phyloP scores from a whole-genome alignment of 164 flowering plant genomes.

The Pachysandra terminalis region DNA sequence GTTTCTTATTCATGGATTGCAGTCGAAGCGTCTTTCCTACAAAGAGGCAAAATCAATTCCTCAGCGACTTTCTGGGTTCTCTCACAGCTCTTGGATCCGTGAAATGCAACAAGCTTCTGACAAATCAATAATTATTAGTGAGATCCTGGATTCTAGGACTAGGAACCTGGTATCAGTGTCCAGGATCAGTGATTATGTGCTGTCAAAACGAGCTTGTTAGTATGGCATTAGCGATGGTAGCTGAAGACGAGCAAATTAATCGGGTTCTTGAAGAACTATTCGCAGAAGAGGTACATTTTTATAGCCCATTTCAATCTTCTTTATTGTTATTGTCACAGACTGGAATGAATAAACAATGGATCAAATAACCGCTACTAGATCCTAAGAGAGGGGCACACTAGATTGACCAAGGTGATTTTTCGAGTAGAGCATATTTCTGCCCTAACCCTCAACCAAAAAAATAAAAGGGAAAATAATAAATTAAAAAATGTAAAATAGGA shows the following conservation, averaged over 20 bases:
- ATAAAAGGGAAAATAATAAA: no score
- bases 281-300: slow-evolving; percentile 70
- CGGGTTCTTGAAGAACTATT: slow-evolving; percentile 94
- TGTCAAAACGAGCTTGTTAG: slow-evolving; percentile 92
- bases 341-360: background rate
- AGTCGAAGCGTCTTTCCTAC: slow-evolving; percentile 83
- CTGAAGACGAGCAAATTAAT: slow-evolving; percentile 93
- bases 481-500: no score
- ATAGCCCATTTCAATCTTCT: background rate
- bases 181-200: slow-evolving; percentile 91
- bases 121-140: slow-evolving; percentile 87
- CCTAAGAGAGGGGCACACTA: background rate
- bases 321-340: background rate
- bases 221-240: slow-evolving; percentile 96
- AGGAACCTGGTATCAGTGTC: slow-evolving; percentile 88
- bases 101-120: slow-evolving; percentile 94
- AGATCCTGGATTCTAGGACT: slow-evolving; percentile 89
- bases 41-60: slow-evolving; percentile 54
- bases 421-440: background rate
- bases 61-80: slow-evolving; percentile 55
- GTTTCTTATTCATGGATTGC: slow-evolving; percentile 21
- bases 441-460: no score
- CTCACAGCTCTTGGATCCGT: slow-evolving; percentile 90
- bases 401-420: background rate
- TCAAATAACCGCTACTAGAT: background rate